phyloP scores from a whole-genome alignment of 2,329 filamentous ascomycete genomes.

The Trematosphaeria pertusa region DNA sequence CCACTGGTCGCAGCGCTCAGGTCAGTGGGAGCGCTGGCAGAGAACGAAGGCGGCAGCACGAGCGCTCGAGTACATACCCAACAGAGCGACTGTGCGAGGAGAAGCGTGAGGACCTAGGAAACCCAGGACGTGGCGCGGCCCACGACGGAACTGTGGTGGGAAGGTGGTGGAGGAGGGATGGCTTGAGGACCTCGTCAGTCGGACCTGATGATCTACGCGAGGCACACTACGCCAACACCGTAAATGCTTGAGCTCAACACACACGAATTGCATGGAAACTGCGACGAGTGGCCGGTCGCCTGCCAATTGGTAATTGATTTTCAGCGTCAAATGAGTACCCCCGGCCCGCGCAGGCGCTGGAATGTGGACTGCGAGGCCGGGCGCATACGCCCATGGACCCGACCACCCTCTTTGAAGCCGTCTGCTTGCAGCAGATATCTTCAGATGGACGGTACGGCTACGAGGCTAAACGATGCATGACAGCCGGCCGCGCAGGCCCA shows the following conservation, averaged over 20 bases:
- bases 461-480: slow-evolving; percentile 25
- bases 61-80: slow-evolving; percentile 19
- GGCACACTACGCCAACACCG: too few relatives aligned
- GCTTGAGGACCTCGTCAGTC: too few relatives aligned
- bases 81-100: too few relatives aligned
- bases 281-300: slow-evolving; percentile 29
- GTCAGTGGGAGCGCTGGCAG: slow-evolving; percentile 40
- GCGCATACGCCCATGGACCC: slow-evolving; percentile 12
- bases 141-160: too few relatives aligned
- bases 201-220: too few relatives aligned
- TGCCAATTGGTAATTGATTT: slow-evolving; percentile 20
- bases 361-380: slow-evolving; percentile 24
- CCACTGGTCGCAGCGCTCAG: slow-evolving; percentile 41
- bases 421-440: slow-evolving; percentile 15
- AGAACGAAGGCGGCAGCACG: slow-evolving; percentile 18
- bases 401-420: slow-evolving; percentile 21
- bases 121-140: too few relatives aligned
- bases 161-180: too few relatives aligned
- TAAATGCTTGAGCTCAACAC: too few relatives aligned
- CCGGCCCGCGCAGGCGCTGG: slow-evolving; percentile 6
- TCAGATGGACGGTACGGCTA: slow-evolving; percentile 17
- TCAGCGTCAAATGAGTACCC: slow-evolving; percentile 9
- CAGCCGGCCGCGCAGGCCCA: slow-evolving; percentile 21
- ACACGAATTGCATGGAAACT: too few relatives aligned
- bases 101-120: too few relatives aligned